Base-by-base conservation (phyloP, 106 monocot genomes). In the Dendrobium officinale region DNA sequence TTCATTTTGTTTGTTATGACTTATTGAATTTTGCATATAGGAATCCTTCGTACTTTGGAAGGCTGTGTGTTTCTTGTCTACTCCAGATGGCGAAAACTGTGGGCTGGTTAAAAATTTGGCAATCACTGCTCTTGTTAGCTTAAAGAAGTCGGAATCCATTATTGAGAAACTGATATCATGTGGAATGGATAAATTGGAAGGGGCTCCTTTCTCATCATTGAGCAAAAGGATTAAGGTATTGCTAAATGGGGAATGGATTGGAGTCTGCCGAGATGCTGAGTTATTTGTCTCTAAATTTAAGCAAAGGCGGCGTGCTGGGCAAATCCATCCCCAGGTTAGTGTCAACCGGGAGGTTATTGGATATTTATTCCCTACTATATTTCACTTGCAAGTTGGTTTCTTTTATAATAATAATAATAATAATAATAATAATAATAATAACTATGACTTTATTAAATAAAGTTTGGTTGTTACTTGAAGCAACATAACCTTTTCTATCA, bases 31-130 rank as follows among this genome's bases (percentile, higher is more conserved):
- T 8, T 83, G 22, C 33, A 45, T 91, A 83, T 89, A 99, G 95
- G 76, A 93, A 99, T 75, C 93, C 99, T 43, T 99, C 99, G 0
- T 95, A 87, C 81, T 93, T 93, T 95, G 99, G 95, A 29, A 98
- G 87, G 31, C 51, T 99, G 74, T 99, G 74, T 99, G 95, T 74
- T 95, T 99, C 83, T 67, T 99, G 33, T 99, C 98, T 70, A 99
- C 95, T 20, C 91, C 95, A 61, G 95, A 99, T 87, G 99, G 99
- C 1, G 99, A 99, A 75, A 99, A 99, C 55, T 99, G 99, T 84
- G 99, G 99, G 20, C 88, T 99, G 15, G 91, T 95, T 0, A 99
- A 99, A 80, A 99, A 99, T 75, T 82, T 99, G 79, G 81, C 99
- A 44, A 84, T 85, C 48, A 95, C 93, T 66, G 88, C 91, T 48